A percentile compares a stretch with the other conserved stretches of the same genome.
These are phyloP conservation scores for Dactylonectria macrodidyma DNA, from an alignment of 2,329 filamentous ascomycete species.

Conservation along the genomic window DNA sequence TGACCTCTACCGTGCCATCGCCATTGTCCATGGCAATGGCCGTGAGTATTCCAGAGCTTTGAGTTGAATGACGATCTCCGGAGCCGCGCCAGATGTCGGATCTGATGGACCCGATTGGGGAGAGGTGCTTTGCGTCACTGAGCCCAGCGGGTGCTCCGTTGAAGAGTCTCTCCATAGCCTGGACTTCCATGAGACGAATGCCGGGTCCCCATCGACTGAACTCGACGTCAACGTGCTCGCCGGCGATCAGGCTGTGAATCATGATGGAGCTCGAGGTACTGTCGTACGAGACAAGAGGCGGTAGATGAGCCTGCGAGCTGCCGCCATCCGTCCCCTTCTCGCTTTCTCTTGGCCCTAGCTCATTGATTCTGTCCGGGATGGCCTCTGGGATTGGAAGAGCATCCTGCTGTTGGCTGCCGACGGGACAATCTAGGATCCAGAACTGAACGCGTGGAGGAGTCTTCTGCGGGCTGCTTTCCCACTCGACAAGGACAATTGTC, in stretches of 20 bases:
- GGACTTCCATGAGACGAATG: constrained; percentile 2
- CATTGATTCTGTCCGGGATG: constrained; percentile 2
- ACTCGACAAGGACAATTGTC: constrained; percentile 20
- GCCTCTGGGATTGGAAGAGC: neutral
- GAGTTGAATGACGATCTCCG: neutral
- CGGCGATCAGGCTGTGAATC: neutral
- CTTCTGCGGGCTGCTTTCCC: neutral
- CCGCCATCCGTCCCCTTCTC: neutral
- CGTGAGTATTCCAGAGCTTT: neutral
- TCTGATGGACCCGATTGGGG: neutral
- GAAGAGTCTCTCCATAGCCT: constrained; percentile 7
- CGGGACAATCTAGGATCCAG: constrained; percentile 14
- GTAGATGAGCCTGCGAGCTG: neutral
- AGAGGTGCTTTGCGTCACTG: neutral
- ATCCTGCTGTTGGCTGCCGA: neutral
- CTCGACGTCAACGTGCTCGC: neutral
- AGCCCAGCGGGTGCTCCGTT: neutral
- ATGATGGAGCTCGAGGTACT: neutral
- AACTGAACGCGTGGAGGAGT: neutral
- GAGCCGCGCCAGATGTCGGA: neutral
- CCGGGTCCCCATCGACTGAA: constrained; percentile 17
- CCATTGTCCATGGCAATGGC: constrained; percentile 12
- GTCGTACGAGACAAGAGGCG: constrained; percentile 6
- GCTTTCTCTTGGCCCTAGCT: neutral
- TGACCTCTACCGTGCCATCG: constrained; percentile 3